Evolutionary conservation across 805 yeast genomes (phyloP), one percentile per base, ranked within the genome.

Genomic region (Barnettozyma botsteinii): DNA sequence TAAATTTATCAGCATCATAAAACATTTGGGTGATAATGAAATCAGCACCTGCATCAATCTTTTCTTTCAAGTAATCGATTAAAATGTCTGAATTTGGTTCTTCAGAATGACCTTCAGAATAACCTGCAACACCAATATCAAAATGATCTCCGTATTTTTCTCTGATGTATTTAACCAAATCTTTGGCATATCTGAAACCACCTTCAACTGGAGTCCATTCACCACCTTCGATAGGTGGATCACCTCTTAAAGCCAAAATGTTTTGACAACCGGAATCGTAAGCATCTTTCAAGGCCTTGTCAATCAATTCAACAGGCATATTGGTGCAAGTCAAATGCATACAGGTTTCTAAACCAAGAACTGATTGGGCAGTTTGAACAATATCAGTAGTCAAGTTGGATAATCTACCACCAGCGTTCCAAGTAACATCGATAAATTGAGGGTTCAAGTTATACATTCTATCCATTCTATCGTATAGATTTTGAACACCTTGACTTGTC

Each of bases 301-400:
- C 96, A 47, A 93, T 84, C 48, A 81, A 68, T 30, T 74, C 76
- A 22, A 79, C 69, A 22, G 88, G 77, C 98, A 93, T 93, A 55
- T 89, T 91, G 14, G 97, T 88, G 57, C 98, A 93, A 2, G 98
- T 93, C 64, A 93, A 70, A 62, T 93, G 98, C 96, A 93, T 89
- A 60, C 98, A 93, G 0, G 98, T 91, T 56, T 91, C 98, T 45
- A 91, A 68, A 8, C 97, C 97, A 40, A 89, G 69, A 3, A 87
- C 89, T 3, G 89, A 79, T 52, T 89, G 95, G 1, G 97, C 77
- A 3, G 95, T 87, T 51, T 87, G 76, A 5, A 93, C 94, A 75
- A 93, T 81, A 50, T 93, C 98, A 26, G 88, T 83, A 19, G 98
- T 88, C 48, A 88, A 66, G 31, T 79, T 77, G 12, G 94, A 80